Percentiles rank a stretch among this genome's conserved stretches.
Evolutionary conservation across 2,329 filamentous ascomycete species (phyloP).

Genomic region (Fusarium zealandicum): DNA sequence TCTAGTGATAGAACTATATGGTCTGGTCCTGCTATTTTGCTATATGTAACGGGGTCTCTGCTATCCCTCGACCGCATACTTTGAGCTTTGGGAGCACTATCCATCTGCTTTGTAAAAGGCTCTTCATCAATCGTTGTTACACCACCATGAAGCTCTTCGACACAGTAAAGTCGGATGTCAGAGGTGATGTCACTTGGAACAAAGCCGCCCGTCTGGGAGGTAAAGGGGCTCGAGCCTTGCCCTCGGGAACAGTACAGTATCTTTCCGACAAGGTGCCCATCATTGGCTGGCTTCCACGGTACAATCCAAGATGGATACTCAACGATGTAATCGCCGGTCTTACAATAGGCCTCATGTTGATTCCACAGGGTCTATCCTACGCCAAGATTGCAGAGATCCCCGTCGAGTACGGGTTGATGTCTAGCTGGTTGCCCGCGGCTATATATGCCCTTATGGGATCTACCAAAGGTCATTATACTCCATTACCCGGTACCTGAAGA

Average conservation of each 20-base stretch:
- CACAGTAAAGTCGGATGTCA: conserved; percentile 26
- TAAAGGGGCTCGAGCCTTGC: conserved; percentile 47
- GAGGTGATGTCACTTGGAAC: conserved; percentile 38
- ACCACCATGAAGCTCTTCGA: conserved; percentile 36
- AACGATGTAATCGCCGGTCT: conserved; percentile 68
- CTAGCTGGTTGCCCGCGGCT: conserved; percentile 64
- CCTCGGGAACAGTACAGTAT: conserved; percentile 62
- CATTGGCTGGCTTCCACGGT: conserved; percentile 67
- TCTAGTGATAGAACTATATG: too few species aligned
- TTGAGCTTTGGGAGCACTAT: not conserved
- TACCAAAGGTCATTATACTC: conserved; percentile 58
- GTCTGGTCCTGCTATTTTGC: too few species aligned
- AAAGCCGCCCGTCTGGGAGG: conserved; percentile 25
- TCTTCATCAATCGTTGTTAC: not conserved
- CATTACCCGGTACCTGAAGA: too few species aligned
- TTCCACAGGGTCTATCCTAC: conserved; percentile 68
- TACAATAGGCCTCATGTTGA: conserved; percentile 66
- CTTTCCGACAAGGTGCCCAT: conserved; percentile 67
- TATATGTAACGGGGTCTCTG: too few species aligned
- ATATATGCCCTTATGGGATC: conserved; percentile 68
- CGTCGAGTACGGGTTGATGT: conserved; percentile 66
- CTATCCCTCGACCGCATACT: too few species aligned
- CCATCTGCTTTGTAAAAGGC: not conserved
- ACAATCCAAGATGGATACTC: conserved; percentile 66
- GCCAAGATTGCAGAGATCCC: conserved; percentile 68